Evolutionary conservation across 495 filamentous ascomycete species (phyloP).

Genomic region (Aspergillus diversus): DNA sequence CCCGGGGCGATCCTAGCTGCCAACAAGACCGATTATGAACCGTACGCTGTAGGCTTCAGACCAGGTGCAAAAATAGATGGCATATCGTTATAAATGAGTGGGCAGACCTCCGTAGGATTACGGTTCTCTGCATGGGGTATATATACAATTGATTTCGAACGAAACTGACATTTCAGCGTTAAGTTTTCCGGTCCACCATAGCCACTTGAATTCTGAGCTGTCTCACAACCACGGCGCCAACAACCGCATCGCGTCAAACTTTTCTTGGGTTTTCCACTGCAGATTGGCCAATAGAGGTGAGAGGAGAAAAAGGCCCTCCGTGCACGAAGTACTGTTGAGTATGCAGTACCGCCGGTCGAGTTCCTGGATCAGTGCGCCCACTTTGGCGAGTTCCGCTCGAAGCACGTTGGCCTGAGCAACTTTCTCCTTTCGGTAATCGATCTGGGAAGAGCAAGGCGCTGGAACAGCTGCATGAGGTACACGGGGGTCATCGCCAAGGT

Average conservation of each 20-base stretch:
- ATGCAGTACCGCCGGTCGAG: conserved; percentile 14
- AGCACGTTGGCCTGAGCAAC: conserved; percentile 6
- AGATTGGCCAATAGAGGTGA: conserved; percentile 14
- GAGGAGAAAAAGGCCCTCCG: conserved; percentile 10
- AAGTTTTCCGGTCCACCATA: too few species aligned
- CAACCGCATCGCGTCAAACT: conserved; percentile 8
- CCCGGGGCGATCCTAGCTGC: not conserved
- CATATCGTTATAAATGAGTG: too few species aligned
- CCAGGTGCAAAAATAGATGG: not conserved
- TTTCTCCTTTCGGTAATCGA: conserved; percentile 13
- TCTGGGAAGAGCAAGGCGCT: not conserved
- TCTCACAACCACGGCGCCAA: conserved; percentile 5
- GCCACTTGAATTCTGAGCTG: not conserved
- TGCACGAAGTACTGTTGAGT: conserved; percentile 2
- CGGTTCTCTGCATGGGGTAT: not conserved
- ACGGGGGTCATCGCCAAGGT: not conserved
- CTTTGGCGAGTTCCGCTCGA: conserved; percentile 12
- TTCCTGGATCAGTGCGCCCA: conserved; percentile 11
- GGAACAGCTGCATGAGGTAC: not conserved
- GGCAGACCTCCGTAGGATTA: too few species aligned
- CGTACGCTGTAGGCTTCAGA: conserved; percentile 1
- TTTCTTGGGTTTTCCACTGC: conserved; percentile 16
- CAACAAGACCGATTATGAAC: not conserved
- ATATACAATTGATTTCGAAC: not conserved
- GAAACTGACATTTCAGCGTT: too few species aligned